Base-by-base conservation (phyloP, 495 filamentous ascomycete genomes). In the Aspergillus asperescens region DNA sequence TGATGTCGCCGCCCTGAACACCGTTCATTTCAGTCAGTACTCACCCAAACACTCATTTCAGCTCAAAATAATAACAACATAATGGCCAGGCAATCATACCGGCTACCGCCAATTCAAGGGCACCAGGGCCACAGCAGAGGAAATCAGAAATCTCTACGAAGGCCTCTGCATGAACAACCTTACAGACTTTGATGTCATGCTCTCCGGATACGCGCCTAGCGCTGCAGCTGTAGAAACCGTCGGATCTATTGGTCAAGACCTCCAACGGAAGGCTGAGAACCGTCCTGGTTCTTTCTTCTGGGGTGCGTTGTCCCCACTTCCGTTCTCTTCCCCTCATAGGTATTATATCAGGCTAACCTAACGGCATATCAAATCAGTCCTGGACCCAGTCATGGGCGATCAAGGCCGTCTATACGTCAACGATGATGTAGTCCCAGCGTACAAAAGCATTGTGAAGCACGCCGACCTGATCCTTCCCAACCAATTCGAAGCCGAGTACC, bases 311-410 rank as follows among this genome's bases (percentile, higher is more conserved):
- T 9, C 22, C 54, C 28, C 27, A 10, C 15, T 31, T 12, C 19
- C 24, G 15, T 25, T n/a, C 8, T 47, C 16, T 7, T 16, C 7
- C 20, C 42, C n/a, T n/a, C n/a, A n/a, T n/a, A n/a, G n/a, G n/a
- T n/a, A n/a, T n/a, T n/a, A n/a, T n/a, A n/a, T n/a, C 8, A 40
- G 20, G 13, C 5, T 42, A 24, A 23, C 7, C 38, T 22, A 42
- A 23, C 20, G 12, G 5, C 1, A n/a, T 25, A 12, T 24, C 8
- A 32, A 13, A 9, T 57, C 44, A 85, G 84, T 95, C n/a, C 75
- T 98, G 38, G 93, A 98, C 65, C 93, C 93, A 1, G 94, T 98
- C 12, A 98, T 98, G 93, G 93, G 93, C 38, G 93, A 98, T 62
- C 87, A 95, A 61, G 94, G 89, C 28, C 81, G 80, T 31, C 73